Base-by-base conservation (phyloP, 2,329 filamentous ascomycete genomes). In the Pseudopithomyces chartarum region DNA sequence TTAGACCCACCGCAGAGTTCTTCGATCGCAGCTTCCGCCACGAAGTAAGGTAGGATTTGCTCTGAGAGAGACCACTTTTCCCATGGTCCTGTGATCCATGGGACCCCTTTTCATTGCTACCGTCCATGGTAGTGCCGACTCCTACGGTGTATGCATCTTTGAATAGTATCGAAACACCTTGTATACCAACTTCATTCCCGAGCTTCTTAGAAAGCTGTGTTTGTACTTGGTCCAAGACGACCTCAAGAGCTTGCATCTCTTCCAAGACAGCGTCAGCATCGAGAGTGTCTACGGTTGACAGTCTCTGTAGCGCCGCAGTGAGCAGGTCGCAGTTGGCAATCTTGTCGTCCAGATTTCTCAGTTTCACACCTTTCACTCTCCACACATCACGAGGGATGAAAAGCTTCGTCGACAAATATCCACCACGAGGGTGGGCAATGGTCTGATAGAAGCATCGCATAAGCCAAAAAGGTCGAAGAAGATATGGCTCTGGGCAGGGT, bases 391-490 rank as follows among this genome's bases (percentile, higher is more conserved):
- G 86, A 6, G 95, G 93, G 5, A 99, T 85, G 71, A 99, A 99
- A 0, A 99, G 84, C 67, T 92, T 93, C 20, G 88, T 94, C 52
- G 93, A 96, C 19, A 99, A 73, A 71, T 97, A 99, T 15, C 93
- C 95, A 36, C 95, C 95, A 22, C 92, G 87, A 2, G 94, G 92
- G 69, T 99, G 94, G 17, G 89, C 90, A 43, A 99, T 86, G 0
- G 93, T 97, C 73, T 97, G 92, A 71, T 95, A 96, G 23, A 99
- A 83, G 59, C 90, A 93, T 53, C 95, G 88, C 91, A 99, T 97
- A 43, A 99, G 82, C 95, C 95, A 99, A 76, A 97, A 99, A 1
- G 95, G 96, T 19, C 95, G 88, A n/a, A 98, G 82, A 67, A 97
- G 84, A 57, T 89, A 88, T 39, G 96, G 92, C 34, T 90, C 91